Evolutionary conservation across 2,329 filamentous ascomycete species (phyloP).

Genomic region (Diaporthe sp.): DNA sequence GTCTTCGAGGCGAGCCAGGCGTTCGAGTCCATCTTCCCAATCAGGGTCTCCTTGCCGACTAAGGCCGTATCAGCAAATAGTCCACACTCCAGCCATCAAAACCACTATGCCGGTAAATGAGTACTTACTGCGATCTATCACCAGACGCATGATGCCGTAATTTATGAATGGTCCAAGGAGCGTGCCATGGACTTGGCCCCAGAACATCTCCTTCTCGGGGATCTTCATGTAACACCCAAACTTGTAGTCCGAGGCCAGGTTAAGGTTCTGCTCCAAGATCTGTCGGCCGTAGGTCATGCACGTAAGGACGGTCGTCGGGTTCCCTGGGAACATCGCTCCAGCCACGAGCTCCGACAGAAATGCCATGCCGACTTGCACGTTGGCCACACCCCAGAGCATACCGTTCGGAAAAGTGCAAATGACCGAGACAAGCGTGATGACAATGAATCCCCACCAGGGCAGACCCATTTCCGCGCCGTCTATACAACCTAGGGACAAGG

Average conservation of each 20-base stretch:
- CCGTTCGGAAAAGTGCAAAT: conserved; percentile 45
- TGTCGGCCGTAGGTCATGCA: conserved; percentile 46
- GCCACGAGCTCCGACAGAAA: conserved; percentile 45
- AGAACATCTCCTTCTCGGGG: conserved; percentile 49
- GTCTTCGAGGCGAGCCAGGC: conserved; percentile 45
- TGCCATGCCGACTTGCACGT: conserved; percentile 43
- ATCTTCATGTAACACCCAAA: conserved; percentile 52
- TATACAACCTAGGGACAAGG: conserved; percentile 41
- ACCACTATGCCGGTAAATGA: too few species aligned
- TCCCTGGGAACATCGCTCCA: conserved; percentile 43
- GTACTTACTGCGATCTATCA: conserved; percentile 37
- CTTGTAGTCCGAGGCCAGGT: conserved; percentile 46
- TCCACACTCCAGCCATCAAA: too few species aligned
- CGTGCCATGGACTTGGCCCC: conserved; percentile 48
- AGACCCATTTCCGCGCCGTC: conserved; percentile 42
- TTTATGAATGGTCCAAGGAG: conserved; percentile 46
- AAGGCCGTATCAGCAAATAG: background rate
- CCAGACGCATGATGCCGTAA: conserved; percentile 44
- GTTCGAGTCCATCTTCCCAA: conserved; percentile 37
- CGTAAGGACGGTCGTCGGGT: conserved; percentile 43
- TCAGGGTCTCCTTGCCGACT: conserved; percentile 39
- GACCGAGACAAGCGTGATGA: conserved; percentile 40
- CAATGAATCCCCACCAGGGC: conserved; percentile 45
- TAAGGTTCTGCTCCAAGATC: conserved; percentile 46
- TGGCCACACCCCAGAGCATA: conserved; percentile 44